Evolutionary conservation across 768 basidiomycete species (phyloP).

Genomic region (Paxillus ammoniavirescens): DNA sequence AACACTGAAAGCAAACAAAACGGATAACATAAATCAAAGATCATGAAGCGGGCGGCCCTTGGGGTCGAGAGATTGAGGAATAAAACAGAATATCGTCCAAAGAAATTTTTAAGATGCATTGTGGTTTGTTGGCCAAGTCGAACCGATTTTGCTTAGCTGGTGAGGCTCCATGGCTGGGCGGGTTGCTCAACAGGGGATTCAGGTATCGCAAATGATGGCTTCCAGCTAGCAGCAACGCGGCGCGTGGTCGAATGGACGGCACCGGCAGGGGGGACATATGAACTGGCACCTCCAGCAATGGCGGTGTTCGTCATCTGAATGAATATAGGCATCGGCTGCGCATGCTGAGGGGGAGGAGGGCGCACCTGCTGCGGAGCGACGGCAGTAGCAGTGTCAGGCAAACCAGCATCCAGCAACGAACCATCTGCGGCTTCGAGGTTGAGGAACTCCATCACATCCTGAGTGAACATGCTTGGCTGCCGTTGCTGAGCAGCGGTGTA

Average conservation of each 20-base stretch:
- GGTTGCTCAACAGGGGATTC: slow-evolving; percentile 32
- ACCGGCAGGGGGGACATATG: slow-evolving; percentile 56
- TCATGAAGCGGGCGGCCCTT: slow-evolving; percentile 3
- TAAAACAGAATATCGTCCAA: slow-evolving; percentile 13
- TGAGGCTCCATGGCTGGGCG: slow-evolving; percentile 27
- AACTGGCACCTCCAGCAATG: slow-evolving; percentile 4
- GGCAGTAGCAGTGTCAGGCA: slow-evolving; percentile 2
- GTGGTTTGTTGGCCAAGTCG: neutral
- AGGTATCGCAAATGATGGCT: slow-evolving; percentile 10
- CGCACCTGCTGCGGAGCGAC: slow-evolving; percentile 26
- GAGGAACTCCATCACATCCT: slow-evolving; percentile 38
- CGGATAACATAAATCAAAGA: slow-evolving; percentile 10
- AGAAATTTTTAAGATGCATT: neutral
- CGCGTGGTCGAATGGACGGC: slow-evolving; percentile 48
- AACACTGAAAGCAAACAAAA: slow-evolving; percentile 23
- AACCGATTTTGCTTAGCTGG: neutral
- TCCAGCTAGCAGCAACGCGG: slow-evolving; percentile 57
- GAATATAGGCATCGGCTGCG: slow-evolving; percentile 23
- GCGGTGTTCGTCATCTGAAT: slow-evolving; percentile 27
- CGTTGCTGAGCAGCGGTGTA: slow-evolving; percentile 15
- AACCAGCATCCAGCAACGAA: slow-evolving; percentile 4
- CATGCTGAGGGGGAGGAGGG: slow-evolving; percentile 12
- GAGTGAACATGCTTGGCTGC: slow-evolving; percentile 22
- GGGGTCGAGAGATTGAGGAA: slow-evolving; percentile 5
- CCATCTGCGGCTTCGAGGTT: slow-evolving; percentile 32